These are phyloP conservation scores for Syzygium aqueum DNA, from an alignment of 345 rosid species.

Conservation along the genomic window DNA sequence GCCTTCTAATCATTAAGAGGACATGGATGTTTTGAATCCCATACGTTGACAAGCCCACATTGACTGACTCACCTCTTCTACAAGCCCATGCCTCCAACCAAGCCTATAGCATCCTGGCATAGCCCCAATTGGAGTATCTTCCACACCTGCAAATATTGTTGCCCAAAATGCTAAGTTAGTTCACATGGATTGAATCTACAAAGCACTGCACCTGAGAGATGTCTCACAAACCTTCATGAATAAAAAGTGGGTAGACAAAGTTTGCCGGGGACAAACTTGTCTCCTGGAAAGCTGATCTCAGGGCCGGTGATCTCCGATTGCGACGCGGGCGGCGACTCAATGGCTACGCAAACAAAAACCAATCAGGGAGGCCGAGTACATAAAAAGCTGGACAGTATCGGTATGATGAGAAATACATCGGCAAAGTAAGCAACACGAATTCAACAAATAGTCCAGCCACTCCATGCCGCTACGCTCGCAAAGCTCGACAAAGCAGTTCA, in stretches of 20 bases:
- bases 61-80: conserved; percentile 53
- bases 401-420: neutral
- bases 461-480: neutral
- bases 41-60: neutral
- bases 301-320: conserved; percentile 55
- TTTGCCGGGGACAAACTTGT: conserved; percentile 75
- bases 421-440: neutral
- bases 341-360: conserved; percentile 25
- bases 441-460: neutral
- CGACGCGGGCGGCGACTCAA: conserved; percentile 80
- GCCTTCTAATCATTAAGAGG: neutral
- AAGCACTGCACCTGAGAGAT: neutral
- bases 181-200: neutral
- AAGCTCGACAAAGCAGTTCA: neutral
- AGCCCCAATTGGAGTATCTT: conserved; percentile 96
- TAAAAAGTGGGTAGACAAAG: conserved; percentile 88
- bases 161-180: neutral
- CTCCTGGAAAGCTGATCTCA: conserved; percentile 82
- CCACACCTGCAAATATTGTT: conserved; percentile 52
- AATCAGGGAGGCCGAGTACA: neutral
- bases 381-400: neutral
- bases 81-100: conserved; percentile 94
- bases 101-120: conserved; percentile 99
- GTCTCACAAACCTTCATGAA: conserved; percentile 72
- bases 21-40: neutral